Evolutionary conservation across 1,284 basidiomycete genomes (phyloP), one percentile per base, ranked within the genome.

Genomic region (Erythrobasidium hasegawianum): DNA sequence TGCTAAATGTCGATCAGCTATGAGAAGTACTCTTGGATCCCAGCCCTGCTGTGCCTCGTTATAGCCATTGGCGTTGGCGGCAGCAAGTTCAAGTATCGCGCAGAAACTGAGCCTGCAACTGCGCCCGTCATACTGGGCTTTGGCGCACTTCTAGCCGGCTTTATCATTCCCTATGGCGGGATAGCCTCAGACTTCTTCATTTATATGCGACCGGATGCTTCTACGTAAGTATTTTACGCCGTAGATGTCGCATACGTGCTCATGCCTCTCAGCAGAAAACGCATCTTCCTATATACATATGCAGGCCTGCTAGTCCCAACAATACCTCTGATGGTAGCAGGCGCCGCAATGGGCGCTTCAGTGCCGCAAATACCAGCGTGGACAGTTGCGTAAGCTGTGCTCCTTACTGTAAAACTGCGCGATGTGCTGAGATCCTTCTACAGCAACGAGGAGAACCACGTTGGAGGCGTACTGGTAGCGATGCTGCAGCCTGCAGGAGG

Each of bases 381-480:
- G 78, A 67, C 66, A 27, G 56, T n/a, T 4, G 75, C 68, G 59
- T 62, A 29, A 62, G 59, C 14, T n/a, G n/a, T n/a, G n/a, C n/a
- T n/a, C n/a, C n/a, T n/a, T n/a, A n/a, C n/a, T n/a, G n/a, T n/a
- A n/a, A n/a, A n/a, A n/a, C n/a, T n/a, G n/a, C n/a, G n/a, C n/a
- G n/a, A n/a, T n/a, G n/a, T n/a, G n/a, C n/a, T n/a, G n/a, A n/a
- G n/a, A n/a, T n/a, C n/a, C n/a, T n/a, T n/a, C n/a, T n/a, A 41
- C 52, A 62, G 59, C 16, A 65, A 66, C 56, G 64, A 27, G 14
- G 56, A 57, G 20, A 69, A 56, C 41, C 50, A 53, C n/a, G 70
- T 71, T 86, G 54, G 89, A 85, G 87, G 88, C 2, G 82, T 95
- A 9, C 76, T 95, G 13, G 83, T 84, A 67, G 84, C 87, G 1